Percentiles rank a stretch among this genome's conserved stretches.
phyloP scores from a whole-genome alignment of 768 basidiomycete genomes.

The Cystofilobasidium bisporidii region DNA sequence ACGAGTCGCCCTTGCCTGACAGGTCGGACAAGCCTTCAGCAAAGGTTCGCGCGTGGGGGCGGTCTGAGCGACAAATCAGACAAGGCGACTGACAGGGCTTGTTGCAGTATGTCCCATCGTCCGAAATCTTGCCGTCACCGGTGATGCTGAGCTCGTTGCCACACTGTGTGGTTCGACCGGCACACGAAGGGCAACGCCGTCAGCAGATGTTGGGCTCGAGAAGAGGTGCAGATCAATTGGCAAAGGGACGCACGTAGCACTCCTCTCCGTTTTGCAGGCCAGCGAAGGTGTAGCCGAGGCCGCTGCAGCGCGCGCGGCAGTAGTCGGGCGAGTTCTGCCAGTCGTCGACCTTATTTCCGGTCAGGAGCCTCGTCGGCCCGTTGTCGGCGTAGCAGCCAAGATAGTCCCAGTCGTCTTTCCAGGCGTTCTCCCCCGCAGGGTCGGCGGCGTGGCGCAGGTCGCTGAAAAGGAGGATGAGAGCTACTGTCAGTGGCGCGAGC shows the following conservation, averaged over 20 bases:
- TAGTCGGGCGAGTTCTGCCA: background rate
- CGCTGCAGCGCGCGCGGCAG: background rate
- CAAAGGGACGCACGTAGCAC: background rate
- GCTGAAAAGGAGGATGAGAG: no score
- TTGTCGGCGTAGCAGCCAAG: slow-evolving; percentile 1
- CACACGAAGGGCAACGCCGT: background rate
- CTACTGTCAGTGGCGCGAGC: no score
- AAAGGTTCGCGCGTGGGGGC: no score
- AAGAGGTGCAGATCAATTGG: no score
- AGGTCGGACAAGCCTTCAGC: no score
- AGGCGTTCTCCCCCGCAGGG: background rate
- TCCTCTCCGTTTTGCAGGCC: background rate
- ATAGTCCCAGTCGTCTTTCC: slow-evolving; percentile 1
- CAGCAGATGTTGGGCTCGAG: no score
- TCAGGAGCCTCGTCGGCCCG: background rate
- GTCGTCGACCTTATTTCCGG: background rate
- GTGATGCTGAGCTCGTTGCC: background rate
- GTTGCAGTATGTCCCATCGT: background rate
- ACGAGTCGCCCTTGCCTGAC: background rate
- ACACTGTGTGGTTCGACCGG: background rate
- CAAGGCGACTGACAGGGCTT: background rate
- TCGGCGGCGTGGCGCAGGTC: background rate
- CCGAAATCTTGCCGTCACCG: background rate
- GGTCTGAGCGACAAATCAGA: no score
- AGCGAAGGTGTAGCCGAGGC: background rate